Evolutionary conservation across 495 filamentous ascomycete genomes (phyloP), one percentile per base, ranked within the genome.

Genomic region (Talaromyces borbonicus): DNA sequence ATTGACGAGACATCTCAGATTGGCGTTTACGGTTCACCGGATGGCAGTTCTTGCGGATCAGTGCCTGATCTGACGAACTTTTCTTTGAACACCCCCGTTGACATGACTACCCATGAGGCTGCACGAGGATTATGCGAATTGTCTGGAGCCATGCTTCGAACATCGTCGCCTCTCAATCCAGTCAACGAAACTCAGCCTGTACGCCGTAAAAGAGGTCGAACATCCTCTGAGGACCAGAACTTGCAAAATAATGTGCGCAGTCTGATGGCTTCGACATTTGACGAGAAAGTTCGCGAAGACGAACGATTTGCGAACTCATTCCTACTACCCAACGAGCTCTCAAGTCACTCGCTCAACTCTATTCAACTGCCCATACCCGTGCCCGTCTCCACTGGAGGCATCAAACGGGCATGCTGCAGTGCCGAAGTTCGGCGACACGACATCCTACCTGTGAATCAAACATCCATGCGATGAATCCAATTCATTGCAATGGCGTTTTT

Each of bases 191-290:
- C 50, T 22, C 53, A 57, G 8, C 58, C 64, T 59, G n/a, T n/a
- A n/a, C 61, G 57, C 51, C 68, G 62, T 56, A 93, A 93, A 62
- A 82, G 87, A 41, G 79, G 77, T 52, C 75, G 85, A 29, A 74
- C 84, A 4, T 62, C 72, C 18, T 87, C 83, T 14, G 75, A 83
- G 44, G 84, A 89, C 49, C 57, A 71, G 20, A 60, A 68, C 18
- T 67, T 90, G 12, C 86, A 92, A 59, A 78, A 80, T 39, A 80
- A 86, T 49, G 84, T 92, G 32, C 84, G 85, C 47, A 73, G 81
- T 18, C 38, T 74, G 42, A 67, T 73, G 47, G 60, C 43, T 55
- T 56, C 42, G 50, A 52, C 25, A 29, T 53, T 60, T 41, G 55
- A 55, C 39, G 57, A 61, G 15, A 53, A 54, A 8, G 53, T 72